A percentile compares a stretch with the other conserved stretches of the same genome.
Conservation (phyloP, 805 yeast genomes). For the Zygoascus tannicola region DNA sequence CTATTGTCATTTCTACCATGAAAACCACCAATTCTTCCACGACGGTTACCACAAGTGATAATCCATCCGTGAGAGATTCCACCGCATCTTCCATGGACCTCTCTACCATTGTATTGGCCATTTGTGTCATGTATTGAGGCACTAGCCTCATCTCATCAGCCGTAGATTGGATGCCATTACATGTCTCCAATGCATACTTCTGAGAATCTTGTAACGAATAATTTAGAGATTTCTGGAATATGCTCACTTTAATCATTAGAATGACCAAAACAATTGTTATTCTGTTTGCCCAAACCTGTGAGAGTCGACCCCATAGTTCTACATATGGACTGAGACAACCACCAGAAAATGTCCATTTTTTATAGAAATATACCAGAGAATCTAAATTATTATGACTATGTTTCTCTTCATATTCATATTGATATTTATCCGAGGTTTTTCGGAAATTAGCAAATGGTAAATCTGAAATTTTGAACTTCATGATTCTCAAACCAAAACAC, state of each 20-base stretch:
- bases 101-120: slow-evolving; percentile 46
- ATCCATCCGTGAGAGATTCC: slow-evolving; percentile 34
- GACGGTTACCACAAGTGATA: slow-evolving; percentile 44
- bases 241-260: slow-evolving; percentile 47
- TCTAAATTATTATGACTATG: no score
- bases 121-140: slow-evolving; percentile 48
- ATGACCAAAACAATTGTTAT: slow-evolving; percentile 49
- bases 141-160: slow-evolving; percentile 32
- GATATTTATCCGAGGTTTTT: no score
- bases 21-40: slow-evolving; percentile 54
- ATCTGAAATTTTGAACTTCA: no score
- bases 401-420: no score
- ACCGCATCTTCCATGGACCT: slow-evolving; percentile 41
- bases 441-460: no score
- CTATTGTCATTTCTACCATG: slow-evolving; percentile 61
- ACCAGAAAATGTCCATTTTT: no score
- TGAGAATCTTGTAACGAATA: slow-evolving; percentile 36
- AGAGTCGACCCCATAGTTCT: slow-evolving; percentile 22
- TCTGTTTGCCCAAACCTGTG: slow-evolving; percentile 42
- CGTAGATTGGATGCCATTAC: slow-evolving; percentile 38
- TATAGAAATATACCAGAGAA: no score
- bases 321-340: slow-evolving; percentile 11
- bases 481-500: no score
- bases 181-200: slow-evolving; percentile 34
- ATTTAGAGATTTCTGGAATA: slow-evolving; percentile 44